Evolutionary conservation across 306 rosid genomes (phyloP).

Genomic region (Echinosophora koreensis): DNA sequence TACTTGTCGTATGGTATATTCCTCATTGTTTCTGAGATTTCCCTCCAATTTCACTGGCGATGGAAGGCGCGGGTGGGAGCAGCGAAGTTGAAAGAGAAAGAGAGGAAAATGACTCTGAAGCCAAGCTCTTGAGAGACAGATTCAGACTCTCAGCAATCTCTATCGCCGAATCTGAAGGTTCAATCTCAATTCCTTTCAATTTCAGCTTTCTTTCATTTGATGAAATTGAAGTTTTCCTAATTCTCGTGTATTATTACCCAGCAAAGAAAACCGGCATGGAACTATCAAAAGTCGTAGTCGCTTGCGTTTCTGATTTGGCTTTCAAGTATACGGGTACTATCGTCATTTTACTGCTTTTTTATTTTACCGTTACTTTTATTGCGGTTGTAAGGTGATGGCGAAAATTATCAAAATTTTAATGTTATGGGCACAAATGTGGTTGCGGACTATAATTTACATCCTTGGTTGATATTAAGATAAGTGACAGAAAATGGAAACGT

Average conservation of each 20-base stretch:
- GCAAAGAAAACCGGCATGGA: constrained; percentile 64
- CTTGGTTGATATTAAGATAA: no score
- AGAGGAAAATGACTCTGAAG: constrained; percentile 58
- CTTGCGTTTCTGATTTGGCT: constrained; percentile 85
- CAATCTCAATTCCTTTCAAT: not conserved
- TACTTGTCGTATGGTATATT: no score
- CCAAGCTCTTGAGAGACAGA: constrained; percentile 70
- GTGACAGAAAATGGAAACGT: not conserved
- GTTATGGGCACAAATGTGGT: no score
- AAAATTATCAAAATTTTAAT: no score
- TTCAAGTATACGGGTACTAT: constrained; percentile 79
- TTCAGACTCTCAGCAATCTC: constrained; percentile 80
- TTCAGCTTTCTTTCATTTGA: no score
- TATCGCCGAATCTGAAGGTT: constrained; percentile 78
- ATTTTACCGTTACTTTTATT: no score
- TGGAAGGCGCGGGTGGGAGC: constrained; percentile 42
- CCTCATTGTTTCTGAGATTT: not conserved
- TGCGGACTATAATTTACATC: no score
- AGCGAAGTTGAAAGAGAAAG: constrained; percentile 42
- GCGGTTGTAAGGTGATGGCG: no score
- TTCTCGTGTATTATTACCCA: not conserved
- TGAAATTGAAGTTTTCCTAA: constrained; percentile 36
- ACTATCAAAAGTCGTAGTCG: constrained; percentile 72
- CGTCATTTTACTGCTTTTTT: not conserved
- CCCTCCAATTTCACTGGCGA: not conserved